Evolutionary conservation across 192 early-diverging fungal genomes (phyloP).

Genomic region (Cetraspora pellucida): DNA sequence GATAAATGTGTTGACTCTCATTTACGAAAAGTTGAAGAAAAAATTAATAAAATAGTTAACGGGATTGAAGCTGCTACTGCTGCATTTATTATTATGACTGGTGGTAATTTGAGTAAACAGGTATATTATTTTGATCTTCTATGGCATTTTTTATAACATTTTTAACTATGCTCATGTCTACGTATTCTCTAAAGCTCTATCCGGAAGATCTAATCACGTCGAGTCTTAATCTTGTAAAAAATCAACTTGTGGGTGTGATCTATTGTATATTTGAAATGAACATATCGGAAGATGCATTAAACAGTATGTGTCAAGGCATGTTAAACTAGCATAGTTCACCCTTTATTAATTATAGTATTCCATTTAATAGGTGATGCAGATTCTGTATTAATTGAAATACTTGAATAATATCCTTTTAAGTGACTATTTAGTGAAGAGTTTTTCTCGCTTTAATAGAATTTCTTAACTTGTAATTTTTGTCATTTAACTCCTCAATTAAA

Average conservation of each 20-base stretch:
- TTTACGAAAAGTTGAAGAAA: conserved; percentile 15
- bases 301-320: conserved; percentile 10
- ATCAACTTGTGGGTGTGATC: conserved; percentile 25
- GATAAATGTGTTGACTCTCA: not conserved
- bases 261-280: conserved; percentile 28
- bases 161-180: not conserved
- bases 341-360: not conserved
- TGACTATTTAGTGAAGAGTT: not conserved
- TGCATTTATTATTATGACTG: conserved; percentile 33
- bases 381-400: conserved; percentile 1
- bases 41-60: conserved; percentile 24
- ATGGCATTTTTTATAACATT: not conserved
- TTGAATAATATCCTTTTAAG: conserved; percentile 31
- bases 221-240: conserved; percentile 31
- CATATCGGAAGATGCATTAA: conserved; percentile 9
- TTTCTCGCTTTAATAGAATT: not conserved
- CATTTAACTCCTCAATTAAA: conserved; percentile 15
- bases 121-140: not conserved
- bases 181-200: conserved; percentile 20
- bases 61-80: conserved; percentile 31
- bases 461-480: not conserved
- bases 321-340: not conserved
- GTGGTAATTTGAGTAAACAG: conserved; percentile 35
- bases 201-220: conserved; percentile 33
- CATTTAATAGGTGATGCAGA: conserved; percentile 8